phyloP scores from a whole-genome alignment of 176 grass and related monocot species.

The Musa beccarii region DNA sequence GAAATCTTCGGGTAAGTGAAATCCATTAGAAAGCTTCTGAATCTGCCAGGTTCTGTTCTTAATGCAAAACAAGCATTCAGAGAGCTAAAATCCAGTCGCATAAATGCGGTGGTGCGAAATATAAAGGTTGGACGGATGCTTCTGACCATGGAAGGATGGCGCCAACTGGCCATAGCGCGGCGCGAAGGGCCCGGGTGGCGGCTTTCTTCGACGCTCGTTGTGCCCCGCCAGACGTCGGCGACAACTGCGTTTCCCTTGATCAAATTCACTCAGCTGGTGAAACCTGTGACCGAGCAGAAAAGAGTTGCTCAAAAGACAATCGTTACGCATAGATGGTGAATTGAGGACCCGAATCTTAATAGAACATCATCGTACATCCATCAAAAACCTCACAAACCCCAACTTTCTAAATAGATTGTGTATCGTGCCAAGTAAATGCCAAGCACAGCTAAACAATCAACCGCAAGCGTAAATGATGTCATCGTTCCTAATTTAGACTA shows the following conservation, averaged over 20 bases:
- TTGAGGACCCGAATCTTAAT: no score
- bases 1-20: constrained; percentile 21
- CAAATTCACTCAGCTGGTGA: constrained; percentile 17
- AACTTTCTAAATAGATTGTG: no score
- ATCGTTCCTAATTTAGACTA: no score
- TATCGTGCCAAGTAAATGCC: no score
- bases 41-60: constrained; percentile 22
- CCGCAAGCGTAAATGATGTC: no score
- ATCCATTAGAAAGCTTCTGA: constrained; percentile 33
- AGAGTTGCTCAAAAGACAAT: no score
- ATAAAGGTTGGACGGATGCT: not conserved
- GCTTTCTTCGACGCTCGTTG: constrained; percentile 16
- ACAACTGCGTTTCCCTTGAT: constrained; percentile 19
- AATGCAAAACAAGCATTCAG: not conserved
- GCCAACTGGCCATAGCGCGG: not conserved
- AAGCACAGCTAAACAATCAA: no score
- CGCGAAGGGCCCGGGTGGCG: not conserved
- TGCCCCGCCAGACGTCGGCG: constrained; percentile 14
- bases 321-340: no score
- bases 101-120: not conserved
- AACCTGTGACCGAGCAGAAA: not conserved
- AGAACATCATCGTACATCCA: no score
- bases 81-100: not conserved
- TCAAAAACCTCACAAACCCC: no score
- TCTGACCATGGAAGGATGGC: constrained; percentile 3